These are phyloP conservation scores for Stereocaulon alpinum DNA, from an alignment of 495 filamentous ascomycete genomes.

Conservation along the genomic window DNA sequence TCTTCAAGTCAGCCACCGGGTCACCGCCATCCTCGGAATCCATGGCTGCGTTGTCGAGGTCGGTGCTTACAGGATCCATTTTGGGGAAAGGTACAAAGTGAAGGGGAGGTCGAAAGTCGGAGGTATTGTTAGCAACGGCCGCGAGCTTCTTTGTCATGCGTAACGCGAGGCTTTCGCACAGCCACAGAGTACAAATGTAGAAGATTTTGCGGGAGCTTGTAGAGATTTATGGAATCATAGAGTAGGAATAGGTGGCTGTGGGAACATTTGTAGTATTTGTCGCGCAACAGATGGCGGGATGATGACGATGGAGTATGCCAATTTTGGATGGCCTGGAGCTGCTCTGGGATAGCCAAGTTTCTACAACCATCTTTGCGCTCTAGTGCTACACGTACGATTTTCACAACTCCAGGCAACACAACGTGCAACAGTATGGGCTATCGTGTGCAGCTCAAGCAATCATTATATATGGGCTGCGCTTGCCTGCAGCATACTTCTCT, in stretches of 20 bases:
- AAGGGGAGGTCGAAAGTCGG: background rate
- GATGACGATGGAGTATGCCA: constrained; percentile 4
- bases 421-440: background rate
- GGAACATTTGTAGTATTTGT: background rate
- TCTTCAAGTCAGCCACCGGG: constrained; percentile 23
- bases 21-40: constrained; percentile 14
- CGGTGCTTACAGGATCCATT: constrained; percentile 28
- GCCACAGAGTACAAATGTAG: background rate
- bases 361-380: background rate
- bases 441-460: background rate
- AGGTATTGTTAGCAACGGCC: constrained; percentile 2
- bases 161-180: constrained; percentile 4
- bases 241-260: background rate
- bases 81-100: constrained; percentile 8
- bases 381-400: constrained; percentile 1
- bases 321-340: background rate
- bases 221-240: background rate
- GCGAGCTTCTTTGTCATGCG: constrained; percentile 6
- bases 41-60: constrained; percentile 16
- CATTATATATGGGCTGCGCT: background rate
- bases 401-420: background rate
- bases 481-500: constrained; percentile 3
- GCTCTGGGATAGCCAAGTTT: background rate
- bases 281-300: background rate
- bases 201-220: background rate